Percentiles rank a stretch among this genome's conserved stretches.
phyloP scores from a whole-genome alignment of 2,329 filamentous ascomycete genomes.

The Davidsoniella virescens region DNA sequence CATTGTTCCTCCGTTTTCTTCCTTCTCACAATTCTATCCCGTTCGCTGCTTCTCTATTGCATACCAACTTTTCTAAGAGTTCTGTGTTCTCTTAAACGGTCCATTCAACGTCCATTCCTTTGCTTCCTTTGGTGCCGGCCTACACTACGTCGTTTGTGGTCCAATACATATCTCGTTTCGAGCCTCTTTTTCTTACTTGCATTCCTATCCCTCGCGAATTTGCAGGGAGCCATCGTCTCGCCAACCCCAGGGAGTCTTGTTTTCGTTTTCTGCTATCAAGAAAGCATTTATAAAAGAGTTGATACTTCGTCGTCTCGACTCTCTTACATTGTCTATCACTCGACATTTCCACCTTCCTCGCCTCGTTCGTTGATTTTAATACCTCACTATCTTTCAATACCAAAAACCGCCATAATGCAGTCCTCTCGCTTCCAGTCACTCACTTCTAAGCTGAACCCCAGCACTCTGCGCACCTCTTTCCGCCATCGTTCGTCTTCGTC shows the following conservation, averaged over 20 bases:
- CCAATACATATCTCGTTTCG: slow-evolving; percentile 12
- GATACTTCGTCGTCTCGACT: not conserved
- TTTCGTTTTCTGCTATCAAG: not conserved
- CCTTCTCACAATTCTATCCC: slow-evolving; percentile 3
- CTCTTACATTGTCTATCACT: not conserved
- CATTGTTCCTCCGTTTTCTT: slow-evolving; percentile 11
- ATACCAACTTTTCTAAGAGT: slow-evolving; percentile 9
- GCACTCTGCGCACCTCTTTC: slow-evolving; percentile 32
- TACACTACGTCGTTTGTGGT: not conserved
- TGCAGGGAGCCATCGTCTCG: slow-evolving; percentile 5
- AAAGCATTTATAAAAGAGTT: not conserved
- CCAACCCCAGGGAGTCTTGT: slow-evolving; percentile 6
- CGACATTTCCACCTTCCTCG: slow-evolving; percentile 22
- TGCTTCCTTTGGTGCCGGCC: not conserved
- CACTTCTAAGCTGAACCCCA: slow-evolving; percentile 34
- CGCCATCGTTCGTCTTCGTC: slow-evolving; percentile 32
- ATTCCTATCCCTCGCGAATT: slow-evolving; percentile 9
- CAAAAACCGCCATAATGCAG: slow-evolving; percentile 25
- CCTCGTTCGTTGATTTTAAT: slow-evolving; percentile 15
- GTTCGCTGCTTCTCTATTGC: not conserved
- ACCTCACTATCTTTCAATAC: not conserved
- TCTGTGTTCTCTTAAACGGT: slow-evolving; percentile 12
- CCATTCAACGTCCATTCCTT: slow-evolving; percentile 6
- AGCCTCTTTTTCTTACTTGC: slow-evolving; percentile 4
- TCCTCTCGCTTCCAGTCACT: slow-evolving; percentile 33